Conservation (phyloP, 2,329 filamentous ascomycete species). For the Fusarium multiceps region DNA sequence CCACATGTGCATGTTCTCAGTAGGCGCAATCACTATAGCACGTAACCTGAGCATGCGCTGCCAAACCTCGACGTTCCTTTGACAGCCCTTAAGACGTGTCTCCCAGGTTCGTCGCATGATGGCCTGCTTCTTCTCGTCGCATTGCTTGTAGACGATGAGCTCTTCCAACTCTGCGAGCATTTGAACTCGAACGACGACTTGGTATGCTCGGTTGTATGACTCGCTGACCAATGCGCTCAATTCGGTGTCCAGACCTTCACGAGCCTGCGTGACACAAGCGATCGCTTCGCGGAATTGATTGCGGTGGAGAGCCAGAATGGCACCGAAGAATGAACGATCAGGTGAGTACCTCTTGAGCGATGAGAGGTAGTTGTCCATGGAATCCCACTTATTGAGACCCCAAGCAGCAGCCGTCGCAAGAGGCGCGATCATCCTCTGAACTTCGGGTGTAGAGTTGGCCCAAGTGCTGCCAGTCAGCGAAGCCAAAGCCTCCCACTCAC, state of each 20-base stretch:
- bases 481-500: slow-evolving; percentile 96
- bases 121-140: slow-evolving; percentile 86
- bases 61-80: slow-evolving; percentile 98
- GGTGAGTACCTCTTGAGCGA: slow-evolving; percentile 95
- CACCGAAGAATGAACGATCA: slow-evolving; percentile 96
- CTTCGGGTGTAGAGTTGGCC: slow-evolving; percentile 87
- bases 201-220: slow-evolving; percentile 96
- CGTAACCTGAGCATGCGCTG: slow-evolving; percentile 96
- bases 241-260: slow-evolving; percentile 94
- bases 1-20: slow-evolving; percentile 98
- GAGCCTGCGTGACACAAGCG: slow-evolving; percentile 88
- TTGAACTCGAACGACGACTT: slow-evolving; percentile 97
- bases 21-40: slow-evolving; percentile 88
- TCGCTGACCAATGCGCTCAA: slow-evolving; percentile 96
- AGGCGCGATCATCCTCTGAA: slow-evolving; percentile 90
- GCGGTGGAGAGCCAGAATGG: slow-evolving; percentile 92
- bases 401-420: slow-evolving; percentile 95
- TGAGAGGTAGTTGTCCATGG: slow-evolving; percentile 96
- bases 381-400: slow-evolving; percentile 96
- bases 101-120: slow-evolving; percentile 97
- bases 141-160: slow-evolving; percentile 97
- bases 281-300: slow-evolving; percentile 95
- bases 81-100: slow-evolving; percentile 90
- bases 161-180: slow-evolving; percentile 99
- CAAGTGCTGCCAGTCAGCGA: slow-evolving; percentile 91